These are phyloP conservation scores for Tilletiaria anomala DNA, from an alignment of 1,284 basidiomycete species.

Conservation along the genomic window DNA sequence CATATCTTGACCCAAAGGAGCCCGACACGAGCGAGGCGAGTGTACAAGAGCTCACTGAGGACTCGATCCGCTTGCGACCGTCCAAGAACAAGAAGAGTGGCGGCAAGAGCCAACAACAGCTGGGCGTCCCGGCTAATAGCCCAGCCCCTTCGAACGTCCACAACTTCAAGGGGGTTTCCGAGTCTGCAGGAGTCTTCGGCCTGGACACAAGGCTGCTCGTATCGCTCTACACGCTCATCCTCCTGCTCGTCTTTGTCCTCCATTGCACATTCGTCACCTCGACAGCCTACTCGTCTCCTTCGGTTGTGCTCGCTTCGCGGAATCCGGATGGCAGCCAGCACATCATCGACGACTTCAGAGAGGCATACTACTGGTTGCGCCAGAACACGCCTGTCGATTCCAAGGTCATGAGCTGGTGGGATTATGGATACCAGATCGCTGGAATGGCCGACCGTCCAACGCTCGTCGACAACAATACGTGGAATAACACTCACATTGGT, in stretches of 20 bases:
- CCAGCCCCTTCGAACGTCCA: constrained; percentile 10
- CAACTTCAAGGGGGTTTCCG: constrained; percentile 36
- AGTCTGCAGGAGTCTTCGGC: constrained; percentile 60
- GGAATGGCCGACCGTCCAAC: constrained; percentile 97
- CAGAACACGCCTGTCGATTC: constrained; percentile 84
- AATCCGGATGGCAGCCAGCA: constrained; percentile 73
- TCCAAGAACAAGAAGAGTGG: constrained; percentile 2
- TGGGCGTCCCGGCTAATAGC: too few relatives aligned
- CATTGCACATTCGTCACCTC: constrained; percentile 97
- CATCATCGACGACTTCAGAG: constrained; percentile 98
- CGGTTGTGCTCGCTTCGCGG: constrained; percentile 75
- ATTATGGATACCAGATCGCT: constrained; percentile 98
- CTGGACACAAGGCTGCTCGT: constrained; percentile 67
- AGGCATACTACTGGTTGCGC: constrained; percentile 98
- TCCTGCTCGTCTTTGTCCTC: constrained; percentile 62
- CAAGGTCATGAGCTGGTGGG: constrained; percentile 98
- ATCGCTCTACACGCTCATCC: constrained; percentile 57
- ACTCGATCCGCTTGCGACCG: not conserved
- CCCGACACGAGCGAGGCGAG: constrained; percentile 46
- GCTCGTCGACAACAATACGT: constrained; percentile 97
- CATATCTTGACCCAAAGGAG: constrained; percentile 58
- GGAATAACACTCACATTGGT: constrained; percentile 70
- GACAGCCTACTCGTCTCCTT: constrained; percentile 89
- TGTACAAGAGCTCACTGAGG: not conserved
- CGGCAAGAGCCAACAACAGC: not conserved